phyloP scores from a whole-genome alignment of 176 grass and related monocot genomes.

The Saccharum officinarum region DNA sequence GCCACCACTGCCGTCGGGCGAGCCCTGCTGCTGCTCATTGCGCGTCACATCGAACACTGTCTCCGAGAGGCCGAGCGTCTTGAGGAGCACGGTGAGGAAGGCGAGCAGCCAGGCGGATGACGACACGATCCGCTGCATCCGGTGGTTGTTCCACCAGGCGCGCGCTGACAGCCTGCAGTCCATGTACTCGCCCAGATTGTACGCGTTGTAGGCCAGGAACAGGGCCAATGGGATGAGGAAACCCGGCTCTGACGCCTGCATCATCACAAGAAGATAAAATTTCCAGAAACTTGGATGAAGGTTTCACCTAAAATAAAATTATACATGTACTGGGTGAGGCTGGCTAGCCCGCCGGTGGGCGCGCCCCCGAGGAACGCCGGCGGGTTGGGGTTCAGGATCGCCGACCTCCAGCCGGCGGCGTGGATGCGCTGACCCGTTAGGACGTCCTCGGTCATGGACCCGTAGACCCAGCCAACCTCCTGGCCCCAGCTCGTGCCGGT shows the following conservation, averaged over 20 bases:
- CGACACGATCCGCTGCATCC: conserved; percentile 49
- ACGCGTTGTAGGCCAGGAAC: conserved; percentile 9
- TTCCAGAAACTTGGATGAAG: too few species aligned
- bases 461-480: conserved; percentile 48
- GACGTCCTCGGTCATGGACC: conserved; percentile 44
- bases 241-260: conserved; percentile 30
- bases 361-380: conserved; percentile 32
- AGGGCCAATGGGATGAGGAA: conserved; percentile 18
- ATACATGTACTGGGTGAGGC: conserved; percentile 26
- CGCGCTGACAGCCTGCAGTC: conserved; percentile 25
- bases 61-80: conserved; percentile 49
- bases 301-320: too few species aligned
- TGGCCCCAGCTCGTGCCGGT: too few species aligned
- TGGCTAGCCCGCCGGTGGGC: conserved; percentile 25
- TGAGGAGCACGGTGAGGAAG: conserved; percentile 49
- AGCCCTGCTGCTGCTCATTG: conserved; percentile 32
- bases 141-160: conserved; percentile 62
- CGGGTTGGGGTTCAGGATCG: neutral
- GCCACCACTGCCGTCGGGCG: too few species aligned
- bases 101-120: conserved; percentile 48
- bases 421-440: conserved; percentile 41
- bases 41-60: conserved; percentile 51
- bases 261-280: neutral
- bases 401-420: neutral
- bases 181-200: conserved; percentile 43